Conservation (phyloP, 225 moss, liverwort and hornwort species). For the Bryum argenteum region DNA sequence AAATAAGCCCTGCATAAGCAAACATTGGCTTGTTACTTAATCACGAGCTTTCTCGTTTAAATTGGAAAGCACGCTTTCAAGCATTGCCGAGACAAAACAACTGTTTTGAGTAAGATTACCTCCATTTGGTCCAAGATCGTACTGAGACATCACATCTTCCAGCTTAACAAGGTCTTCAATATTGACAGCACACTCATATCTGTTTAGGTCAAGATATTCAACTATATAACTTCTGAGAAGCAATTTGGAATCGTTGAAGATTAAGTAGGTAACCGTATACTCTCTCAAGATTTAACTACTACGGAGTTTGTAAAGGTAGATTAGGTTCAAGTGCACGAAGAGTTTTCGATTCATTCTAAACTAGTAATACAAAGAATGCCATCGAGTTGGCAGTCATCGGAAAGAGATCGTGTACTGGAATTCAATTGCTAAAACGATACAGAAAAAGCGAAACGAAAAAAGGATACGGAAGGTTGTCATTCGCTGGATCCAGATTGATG, state of each 20-base stretch:
- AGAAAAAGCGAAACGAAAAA: neutral
- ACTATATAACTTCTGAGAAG: neutral
- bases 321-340: no score
- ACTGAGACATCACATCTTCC: slow-evolving; percentile 91
- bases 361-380: neutral
- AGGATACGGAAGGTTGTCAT: slow-evolving; percentile 92
- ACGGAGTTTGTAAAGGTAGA: no score
- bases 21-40: neutral
- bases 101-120: slow-evolving; percentile 42
- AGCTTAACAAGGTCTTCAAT: slow-evolving; percentile 95
- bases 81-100: neutral
- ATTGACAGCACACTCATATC: slow-evolving; percentile 93
- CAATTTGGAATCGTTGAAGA: no score
- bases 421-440: neutral
- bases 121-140: slow-evolving; percentile 96
- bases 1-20: slow-evolving; percentile 74
- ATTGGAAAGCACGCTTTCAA: neutral
- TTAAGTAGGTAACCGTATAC: no score
- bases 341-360: neutral
- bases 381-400: neutral
- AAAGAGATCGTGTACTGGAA: neutral
- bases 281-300: no score
- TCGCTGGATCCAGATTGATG: slow-evolving; percentile 95
- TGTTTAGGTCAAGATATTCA: slow-evolving; percentile 37
- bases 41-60: neutral